A percentile compares a stretch with the other conserved stretches of the same genome.
phyloP scores from a whole-genome alignment of 805 yeast species.

The Sugiyamaella valdiviana region DNA sequence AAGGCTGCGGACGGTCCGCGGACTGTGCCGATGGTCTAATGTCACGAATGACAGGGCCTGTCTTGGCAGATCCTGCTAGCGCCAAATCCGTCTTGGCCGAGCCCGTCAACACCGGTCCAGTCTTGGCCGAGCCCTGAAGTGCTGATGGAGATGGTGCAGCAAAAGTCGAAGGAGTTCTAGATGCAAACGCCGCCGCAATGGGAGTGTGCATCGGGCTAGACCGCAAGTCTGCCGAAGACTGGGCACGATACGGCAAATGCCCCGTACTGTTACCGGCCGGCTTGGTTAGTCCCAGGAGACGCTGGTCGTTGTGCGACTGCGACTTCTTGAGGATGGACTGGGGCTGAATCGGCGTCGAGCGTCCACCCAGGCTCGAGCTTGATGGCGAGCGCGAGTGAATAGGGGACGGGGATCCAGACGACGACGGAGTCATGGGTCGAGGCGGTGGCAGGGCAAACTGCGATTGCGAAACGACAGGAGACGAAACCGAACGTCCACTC shows the following conservation, averaged over 20 bases:
- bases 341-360: conserved; percentile 4
- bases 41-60: conserved; percentile 5
- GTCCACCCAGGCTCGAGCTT: neutral
- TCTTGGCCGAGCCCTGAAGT: no score
- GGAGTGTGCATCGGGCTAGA: neutral
- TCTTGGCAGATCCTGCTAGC: conserved; percentile 3
- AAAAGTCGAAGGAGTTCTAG: neutral
- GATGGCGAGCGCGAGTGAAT: neutral
- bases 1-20: neutral
- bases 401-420: conserved; percentile 8
- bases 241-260: neutral
- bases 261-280: no score
- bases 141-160: no score
- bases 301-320: neutral
- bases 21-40: neutral
- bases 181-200: neutral
- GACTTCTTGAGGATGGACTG: conserved; percentile 12
- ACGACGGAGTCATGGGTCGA: neutral
- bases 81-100: neutral
- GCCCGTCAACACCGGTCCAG: neutral
- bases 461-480: conserved; percentile 12
- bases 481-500: conserved; percentile 10
- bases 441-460: conserved; percentile 3
- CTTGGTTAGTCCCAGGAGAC: no score
- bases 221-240: neutral